phyloP scores from a whole-genome alignment of 2,329 filamentous ascomycete species.

The Ceratocystis smalleyi region DNA sequence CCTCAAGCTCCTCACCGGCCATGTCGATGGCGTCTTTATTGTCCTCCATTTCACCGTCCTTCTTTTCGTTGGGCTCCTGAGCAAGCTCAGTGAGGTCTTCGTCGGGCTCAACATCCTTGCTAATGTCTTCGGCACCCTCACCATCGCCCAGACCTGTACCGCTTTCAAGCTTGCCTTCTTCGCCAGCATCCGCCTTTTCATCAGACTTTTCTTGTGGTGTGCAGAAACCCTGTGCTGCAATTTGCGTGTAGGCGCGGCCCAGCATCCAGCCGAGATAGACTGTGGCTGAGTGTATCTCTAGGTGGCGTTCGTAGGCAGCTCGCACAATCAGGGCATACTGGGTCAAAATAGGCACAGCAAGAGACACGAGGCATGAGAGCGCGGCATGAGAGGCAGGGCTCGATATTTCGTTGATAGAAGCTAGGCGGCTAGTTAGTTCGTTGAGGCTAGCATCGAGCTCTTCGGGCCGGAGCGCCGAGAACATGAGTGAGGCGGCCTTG shows the following conservation, averaged over 20 bases:
- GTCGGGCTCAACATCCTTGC: slow-evolving; percentile 86
- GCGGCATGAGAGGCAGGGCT: not conserved
- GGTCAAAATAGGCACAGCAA: slow-evolving; percentile 53
- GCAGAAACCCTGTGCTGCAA: slow-evolving; percentile 80
- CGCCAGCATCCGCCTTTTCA: slow-evolving; percentile 54
- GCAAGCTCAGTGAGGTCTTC: slow-evolving; percentile 87
- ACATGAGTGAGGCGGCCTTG: slow-evolving; percentile 10
- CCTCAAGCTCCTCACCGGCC: slow-evolving; percentile 83
- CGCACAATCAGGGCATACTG: slow-evolving; percentile 53
- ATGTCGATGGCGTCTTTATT: slow-evolving; percentile 81
- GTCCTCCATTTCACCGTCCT: slow-evolving; percentile 53
- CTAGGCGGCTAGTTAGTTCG: slow-evolving; percentile 25
- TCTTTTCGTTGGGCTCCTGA: slow-evolving; percentile 59
- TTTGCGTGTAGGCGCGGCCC: slow-evolving; percentile 59
- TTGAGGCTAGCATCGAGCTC: slow-evolving; percentile 24
- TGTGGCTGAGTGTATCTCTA: slow-evolving; percentile 51
- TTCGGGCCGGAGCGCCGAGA: slow-evolving; percentile 12
- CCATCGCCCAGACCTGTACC: slow-evolving; percentile 92
- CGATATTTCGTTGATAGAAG: not conserved
- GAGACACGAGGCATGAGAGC: slow-evolving; percentile 33
- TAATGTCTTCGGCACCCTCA: slow-evolving; percentile 89
- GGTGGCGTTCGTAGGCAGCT: slow-evolving; percentile 41
- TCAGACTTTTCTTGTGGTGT: slow-evolving; percentile 69
- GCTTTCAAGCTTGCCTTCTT: slow-evolving; percentile 68
- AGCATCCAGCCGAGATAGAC: slow-evolving; percentile 63